Evolutionary conservation across 2,329 filamentous ascomycete species (phyloP).

Genomic region (Colletotrichum liaoningense): DNA sequence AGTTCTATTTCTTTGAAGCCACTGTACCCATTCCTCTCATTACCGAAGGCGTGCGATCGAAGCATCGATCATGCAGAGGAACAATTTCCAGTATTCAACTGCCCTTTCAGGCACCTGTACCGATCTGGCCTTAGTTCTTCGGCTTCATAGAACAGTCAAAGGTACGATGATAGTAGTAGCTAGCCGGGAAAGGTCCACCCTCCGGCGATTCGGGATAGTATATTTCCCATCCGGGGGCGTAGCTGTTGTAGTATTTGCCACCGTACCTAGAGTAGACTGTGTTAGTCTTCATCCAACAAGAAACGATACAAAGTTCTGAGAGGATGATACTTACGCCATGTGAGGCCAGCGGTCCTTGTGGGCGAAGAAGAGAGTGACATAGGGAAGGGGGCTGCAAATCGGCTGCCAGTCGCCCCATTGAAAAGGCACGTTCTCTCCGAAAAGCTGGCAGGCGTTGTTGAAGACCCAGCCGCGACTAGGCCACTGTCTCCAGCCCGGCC

Average conservation of each 20-base stretch:
- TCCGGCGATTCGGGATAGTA: constrained; percentile 13
- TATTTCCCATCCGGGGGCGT: constrained; percentile 6
- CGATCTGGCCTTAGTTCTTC: neutral
- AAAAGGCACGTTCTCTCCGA: constrained; percentile 14
- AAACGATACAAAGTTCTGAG: neutral
- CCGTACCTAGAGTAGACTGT: neutral
- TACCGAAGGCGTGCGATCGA: neutral
- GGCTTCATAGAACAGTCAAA: constrained; percentile 24
- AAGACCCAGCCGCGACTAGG: constrained; percentile 30
- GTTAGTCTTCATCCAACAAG: neutral
- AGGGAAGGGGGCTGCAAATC: constrained; percentile 20
- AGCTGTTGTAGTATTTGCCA: constrained; percentile 14
- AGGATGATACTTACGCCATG: neutral
- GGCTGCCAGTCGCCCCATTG: constrained; percentile 10
- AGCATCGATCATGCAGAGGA: neutral
- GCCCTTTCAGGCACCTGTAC: too few relatives aligned
- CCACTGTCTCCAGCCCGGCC: neutral
- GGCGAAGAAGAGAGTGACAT: constrained; percentile 22
- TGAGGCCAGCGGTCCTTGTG: neutral
- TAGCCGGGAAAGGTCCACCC: neutral
- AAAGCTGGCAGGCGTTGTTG: constrained; percentile 18
- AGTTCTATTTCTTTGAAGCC: neutral
- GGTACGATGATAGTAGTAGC: constrained; percentile 22
- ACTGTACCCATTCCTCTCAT: neutral
- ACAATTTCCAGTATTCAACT: neutral